Conservation (phyloP, 2,329 filamentous ascomycete species). For the Tricladium varicosporioides region DNA sequence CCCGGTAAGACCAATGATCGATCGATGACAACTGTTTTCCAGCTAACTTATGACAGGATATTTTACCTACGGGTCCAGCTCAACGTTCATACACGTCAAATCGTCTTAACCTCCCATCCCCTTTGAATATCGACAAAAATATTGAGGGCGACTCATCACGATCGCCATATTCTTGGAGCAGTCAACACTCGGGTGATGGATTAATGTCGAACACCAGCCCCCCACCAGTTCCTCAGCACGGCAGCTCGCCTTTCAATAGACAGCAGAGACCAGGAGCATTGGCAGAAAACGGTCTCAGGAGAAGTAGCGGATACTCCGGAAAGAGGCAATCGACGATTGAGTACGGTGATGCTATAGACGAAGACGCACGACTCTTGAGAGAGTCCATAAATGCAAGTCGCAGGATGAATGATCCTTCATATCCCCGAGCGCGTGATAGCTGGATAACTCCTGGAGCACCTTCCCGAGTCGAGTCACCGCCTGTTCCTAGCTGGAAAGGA, state of each 20-base stretch:
- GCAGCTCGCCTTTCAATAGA: constrained; percentile 9
- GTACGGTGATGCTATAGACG: constrained; percentile 29
- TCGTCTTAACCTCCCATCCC: constrained; percentile 27
- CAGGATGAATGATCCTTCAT: constrained; percentile 25
- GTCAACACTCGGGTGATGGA: constrained; percentile 31
- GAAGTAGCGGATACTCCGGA: constrained; percentile 29
- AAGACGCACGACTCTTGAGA: constrained; percentile 33
- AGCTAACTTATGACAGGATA: constrained; percentile 22
- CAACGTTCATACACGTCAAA: constrained; percentile 19
- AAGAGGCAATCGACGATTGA: constrained; percentile 30
- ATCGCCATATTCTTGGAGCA: constrained; percentile 33
- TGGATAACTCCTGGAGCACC: constrained; percentile 27
- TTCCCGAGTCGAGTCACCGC: constrained; percentile 19
- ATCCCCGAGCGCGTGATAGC: constrained; percentile 25
- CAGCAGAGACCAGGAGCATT: constrained; percentile 18
- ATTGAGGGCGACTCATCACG: constrained; percentile 27
- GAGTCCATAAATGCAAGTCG: constrained; percentile 33
- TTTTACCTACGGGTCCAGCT: constrained; percentile 20
- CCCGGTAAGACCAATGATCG: constrained; percentile 26
- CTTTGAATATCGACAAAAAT: constrained; percentile 29
- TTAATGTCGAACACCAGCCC: constrained; percentile 31
- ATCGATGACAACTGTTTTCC: neutral
- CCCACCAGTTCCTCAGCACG: constrained; percentile 19
- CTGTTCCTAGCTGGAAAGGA: constrained; percentile 18
- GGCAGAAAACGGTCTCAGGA: constrained; percentile 25